Evolutionary conservation across 2,329 filamentous ascomycete species (phyloP).

Genomic region (Penicillium sp.): DNA sequence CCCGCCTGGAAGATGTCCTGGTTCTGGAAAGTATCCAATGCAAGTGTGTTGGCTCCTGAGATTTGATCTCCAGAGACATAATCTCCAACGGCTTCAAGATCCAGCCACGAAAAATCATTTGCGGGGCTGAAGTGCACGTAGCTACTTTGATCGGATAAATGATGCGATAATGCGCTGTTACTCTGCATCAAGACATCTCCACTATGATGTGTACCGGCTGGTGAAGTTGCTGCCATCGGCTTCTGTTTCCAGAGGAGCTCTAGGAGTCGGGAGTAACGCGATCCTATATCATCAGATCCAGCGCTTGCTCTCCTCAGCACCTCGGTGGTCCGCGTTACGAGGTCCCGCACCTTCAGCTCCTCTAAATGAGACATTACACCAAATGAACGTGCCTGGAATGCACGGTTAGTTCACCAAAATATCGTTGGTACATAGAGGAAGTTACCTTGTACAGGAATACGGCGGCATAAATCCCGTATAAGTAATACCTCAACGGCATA

Average conservation of each 20-base stretch:
- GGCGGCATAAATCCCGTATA: slow-evolving; percentile 53
- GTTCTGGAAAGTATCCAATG: slow-evolving; percentile 31
- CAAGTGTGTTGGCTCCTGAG: slow-evolving; percentile 27
- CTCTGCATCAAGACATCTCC: too few species aligned
- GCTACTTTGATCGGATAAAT: too few species aligned
- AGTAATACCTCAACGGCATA: slow-evolving; percentile 56
- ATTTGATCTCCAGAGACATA: slow-evolving; percentile 44
- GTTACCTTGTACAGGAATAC: slow-evolving; percentile 57
- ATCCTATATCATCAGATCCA: slow-evolving; percentile 52
- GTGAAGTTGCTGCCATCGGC: too few species aligned
- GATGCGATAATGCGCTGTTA: too few species aligned
- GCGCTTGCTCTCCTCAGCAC: slow-evolving; percentile 52
- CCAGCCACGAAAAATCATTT: slow-evolving; percentile 55
- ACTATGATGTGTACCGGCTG: too few species aligned
- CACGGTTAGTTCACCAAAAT: too few species aligned
- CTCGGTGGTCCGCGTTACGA: slow-evolving; percentile 52
- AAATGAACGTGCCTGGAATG: slow-evolving; percentile 51
- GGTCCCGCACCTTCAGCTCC: slow-evolving; percentile 47
- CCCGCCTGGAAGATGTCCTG: too few species aligned
- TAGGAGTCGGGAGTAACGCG: slow-evolving; percentile 53
- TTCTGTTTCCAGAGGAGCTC: slow-evolving; percentile 52
- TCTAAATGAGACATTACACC: slow-evolving; percentile 50
- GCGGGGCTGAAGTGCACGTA: slow-evolving; percentile 40
- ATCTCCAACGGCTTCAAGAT: slow-evolving; percentile 52
- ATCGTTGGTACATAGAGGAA: not conserved